Base-by-base conservation (phyloP, 768 basidiomycete genomes). In the Pisolithus albus region DNA sequence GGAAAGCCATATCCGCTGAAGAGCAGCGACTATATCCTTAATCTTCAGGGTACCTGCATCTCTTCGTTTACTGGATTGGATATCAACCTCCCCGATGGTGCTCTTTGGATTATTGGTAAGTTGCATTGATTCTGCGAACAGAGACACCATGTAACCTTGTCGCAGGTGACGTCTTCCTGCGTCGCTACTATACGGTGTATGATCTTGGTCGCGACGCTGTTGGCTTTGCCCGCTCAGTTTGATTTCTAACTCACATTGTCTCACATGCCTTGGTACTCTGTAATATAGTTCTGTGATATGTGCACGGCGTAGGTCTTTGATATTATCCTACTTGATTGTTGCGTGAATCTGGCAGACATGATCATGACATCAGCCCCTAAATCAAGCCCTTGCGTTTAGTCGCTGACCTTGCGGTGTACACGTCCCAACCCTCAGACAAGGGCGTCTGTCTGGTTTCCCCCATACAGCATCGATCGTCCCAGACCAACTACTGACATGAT, bases 61-160 rank as follows among this genome's bases (percentile, higher is more conserved):
- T 93, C 90, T 18, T 74, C 94, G 16, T 99, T 99, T 77, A 88
- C 83, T 42, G 90, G 88, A 21, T 70, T 97, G 70, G 93, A 97
- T 64, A 85, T 96, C 72, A 88, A 90, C 60, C 63, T 89, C 40
- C 88, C 88, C 1, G 81, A 83, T 56, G 81, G 83, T 40, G 69
- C 80, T n/a, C 74, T 95, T 43, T 94, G 92, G 92, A 92, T 95
- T 60, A 73, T 96, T 59, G 92, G 93, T 86, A 72, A 44, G 75
- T 66, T 11, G 24, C 32, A 8, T 23, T 23, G 15, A 32, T 41
- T 52, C 18, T 15, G 0, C 6, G 49, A 52, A 46, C 56, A 49
- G 38, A 23, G 36, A 40, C 42, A 43, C 7, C 41, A 57, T 34
- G 58, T 47, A 41, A 42, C 10, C 42, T 44, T 23, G 39, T 45